Percentiles rank a stretch among this genome's conserved stretches.
phyloP scores from a whole-genome alignment of 352 stramenopile species.

The Aphanomyces euteiches region DNA sequence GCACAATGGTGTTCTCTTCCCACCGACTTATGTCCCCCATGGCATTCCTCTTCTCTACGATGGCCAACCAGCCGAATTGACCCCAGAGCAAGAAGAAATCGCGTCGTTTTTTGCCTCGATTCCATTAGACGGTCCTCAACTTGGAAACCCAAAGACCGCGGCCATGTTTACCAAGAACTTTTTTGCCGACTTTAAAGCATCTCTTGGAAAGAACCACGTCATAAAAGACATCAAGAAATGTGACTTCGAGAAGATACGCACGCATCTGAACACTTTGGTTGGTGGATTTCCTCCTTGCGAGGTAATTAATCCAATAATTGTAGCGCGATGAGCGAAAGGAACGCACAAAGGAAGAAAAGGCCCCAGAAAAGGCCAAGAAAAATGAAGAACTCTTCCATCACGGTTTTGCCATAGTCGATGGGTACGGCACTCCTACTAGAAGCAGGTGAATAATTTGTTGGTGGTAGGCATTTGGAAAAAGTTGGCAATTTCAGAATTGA shows the following conservation, averaged over 20 bases:
- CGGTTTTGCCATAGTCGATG: conserved; percentile 96
- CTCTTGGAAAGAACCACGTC: conserved; percentile 90
- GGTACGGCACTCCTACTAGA: conserved; percentile 28
- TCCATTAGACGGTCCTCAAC: conserved; percentile 96
- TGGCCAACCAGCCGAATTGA: conserved; percentile 90
- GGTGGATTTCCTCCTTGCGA: background rate
- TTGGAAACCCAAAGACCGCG: conserved; percentile 94
- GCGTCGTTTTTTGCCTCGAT: conserved; percentile 95
- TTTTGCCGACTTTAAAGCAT: conserved; percentile 90
- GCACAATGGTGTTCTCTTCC: conserved; percentile 98
- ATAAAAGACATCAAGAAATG: conserved; percentile 96
- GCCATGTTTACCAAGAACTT: conserved; percentile 99
- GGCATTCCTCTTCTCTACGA: conserved; percentile 95
- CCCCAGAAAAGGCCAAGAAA: conserved; percentile 86
- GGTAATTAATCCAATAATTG: background rate
- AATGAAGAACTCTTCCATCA: conserved; percentile 91
- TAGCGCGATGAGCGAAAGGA: conserved; percentile 92
- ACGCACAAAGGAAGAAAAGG: conserved; percentile 94
- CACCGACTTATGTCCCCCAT: conserved; percentile 94
- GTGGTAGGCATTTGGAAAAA: conserved; percentile 91
- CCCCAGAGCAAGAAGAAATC: conserved; percentile 92
- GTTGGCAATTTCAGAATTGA: conserved; percentile 97
- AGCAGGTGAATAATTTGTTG: background rate
- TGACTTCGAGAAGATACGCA: conserved; percentile 94
- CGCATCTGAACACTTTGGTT: conserved; percentile 84